Conservation (phyloP, 129 eudicot genomes). For the Kitagawia praeruptora region DNA sequence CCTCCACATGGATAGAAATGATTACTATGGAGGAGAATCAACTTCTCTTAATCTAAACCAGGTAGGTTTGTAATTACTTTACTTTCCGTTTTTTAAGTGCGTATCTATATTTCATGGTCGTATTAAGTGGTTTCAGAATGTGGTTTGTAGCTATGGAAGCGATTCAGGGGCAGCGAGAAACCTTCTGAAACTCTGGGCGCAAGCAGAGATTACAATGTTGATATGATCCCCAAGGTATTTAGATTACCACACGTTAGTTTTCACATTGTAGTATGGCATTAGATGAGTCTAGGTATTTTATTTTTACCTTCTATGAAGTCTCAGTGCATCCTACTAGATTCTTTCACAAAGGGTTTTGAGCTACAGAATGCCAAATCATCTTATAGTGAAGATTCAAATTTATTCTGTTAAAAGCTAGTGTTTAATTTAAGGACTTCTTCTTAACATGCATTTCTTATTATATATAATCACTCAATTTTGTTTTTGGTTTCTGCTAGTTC, state of each 20-base stretch:
- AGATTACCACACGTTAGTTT: background rate
- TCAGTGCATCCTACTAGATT: background rate
- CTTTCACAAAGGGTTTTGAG: background rate
- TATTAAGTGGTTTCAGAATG: slow-evolving; percentile 7
- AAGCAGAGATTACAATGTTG: slow-evolving; percentile 54
- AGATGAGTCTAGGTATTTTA: background rate
- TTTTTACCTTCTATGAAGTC: background rate
- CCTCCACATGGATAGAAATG: slow-evolving; percentile 66
- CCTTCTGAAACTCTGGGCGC: slow-evolving; percentile 53
- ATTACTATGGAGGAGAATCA: slow-evolving; percentile 69
- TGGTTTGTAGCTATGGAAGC: slow-evolving; percentile 51
- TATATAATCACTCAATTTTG: background rate
- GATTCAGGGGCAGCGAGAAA: slow-evolving; percentile 35
- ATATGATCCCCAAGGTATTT: slow-evolving; percentile 63
- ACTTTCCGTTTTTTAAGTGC: background rate
- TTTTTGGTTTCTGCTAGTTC: slow-evolving; percentile 38
- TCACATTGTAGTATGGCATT: background rate
- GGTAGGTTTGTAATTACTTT: slow-evolving; percentile 21
- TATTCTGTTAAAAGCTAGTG: background rate
- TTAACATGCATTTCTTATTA: background rate
- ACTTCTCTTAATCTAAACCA: slow-evolving; percentile 54
- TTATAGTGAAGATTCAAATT: background rate
- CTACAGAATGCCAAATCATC: background rate
- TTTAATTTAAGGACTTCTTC: background rate
- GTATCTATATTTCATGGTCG: background rate